A percentile compares a stretch with the other conserved stretches of the same genome.
These are phyloP conservation scores for Didymella sp. DNA, from an alignment of 2,329 filamentous ascomycete genomes.

Conservation along the genomic window DNA sequence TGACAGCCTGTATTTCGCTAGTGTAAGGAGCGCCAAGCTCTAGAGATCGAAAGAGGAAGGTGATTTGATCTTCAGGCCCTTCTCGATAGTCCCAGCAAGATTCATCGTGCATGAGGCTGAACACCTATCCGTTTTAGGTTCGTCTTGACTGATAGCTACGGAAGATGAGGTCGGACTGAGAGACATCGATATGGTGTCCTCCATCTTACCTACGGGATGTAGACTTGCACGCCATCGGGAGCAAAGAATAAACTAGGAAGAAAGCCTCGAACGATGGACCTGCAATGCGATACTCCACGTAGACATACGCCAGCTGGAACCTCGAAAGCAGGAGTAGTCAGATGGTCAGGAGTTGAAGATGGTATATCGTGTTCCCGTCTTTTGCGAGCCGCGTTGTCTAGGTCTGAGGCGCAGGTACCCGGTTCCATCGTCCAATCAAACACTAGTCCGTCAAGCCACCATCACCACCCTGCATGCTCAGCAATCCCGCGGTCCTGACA, in stretches of 20 bases:
- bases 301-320: background rate
- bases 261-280: background rate
- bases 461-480: slow-evolving; percentile 18
- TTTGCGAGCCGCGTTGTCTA: background rate
- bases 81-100: background rate
- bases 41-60: background rate
- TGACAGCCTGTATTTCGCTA: background rate
- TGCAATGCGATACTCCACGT: background rate
- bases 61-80: background rate
- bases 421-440: background rate
- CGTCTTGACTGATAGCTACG: background rate
- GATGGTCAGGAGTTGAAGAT: background rate
- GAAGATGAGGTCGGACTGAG: background rate
- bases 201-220: background rate
- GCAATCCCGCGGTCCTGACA: slow-evolving; percentile 43
- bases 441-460: background rate
- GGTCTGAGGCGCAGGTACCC: background rate
- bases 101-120: background rate
- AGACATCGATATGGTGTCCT: background rate
- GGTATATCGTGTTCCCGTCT: background rate
- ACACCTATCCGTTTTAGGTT: background rate
- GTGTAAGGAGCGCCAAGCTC: background rate
- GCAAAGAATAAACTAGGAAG: background rate
- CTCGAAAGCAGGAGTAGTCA: background rate
- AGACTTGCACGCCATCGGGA: no score